Evolutionary conservation across 257 asterid genomes (phyloP).

Genomic region (Pogostemon cablin): DNA sequence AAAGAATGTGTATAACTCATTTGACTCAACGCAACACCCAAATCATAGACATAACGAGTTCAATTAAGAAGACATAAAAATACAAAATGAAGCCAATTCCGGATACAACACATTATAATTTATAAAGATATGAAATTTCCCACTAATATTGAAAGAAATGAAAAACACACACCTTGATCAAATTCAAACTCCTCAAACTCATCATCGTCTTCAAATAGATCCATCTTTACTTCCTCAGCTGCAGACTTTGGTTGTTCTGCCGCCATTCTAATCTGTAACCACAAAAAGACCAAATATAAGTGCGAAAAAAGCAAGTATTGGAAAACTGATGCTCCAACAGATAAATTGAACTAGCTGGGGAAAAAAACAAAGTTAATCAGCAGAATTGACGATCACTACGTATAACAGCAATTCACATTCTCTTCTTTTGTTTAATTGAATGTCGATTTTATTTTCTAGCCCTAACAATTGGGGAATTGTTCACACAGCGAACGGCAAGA

Average conservation of each 20-base stretch:
- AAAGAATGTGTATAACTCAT: background rate
- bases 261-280: conserved; percentile 49
- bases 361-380: too few relatives aligned
- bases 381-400: too few relatives aligned
- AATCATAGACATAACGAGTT: background rate
- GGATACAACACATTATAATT: conserved; percentile 1
- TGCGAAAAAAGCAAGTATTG: too few relatives aligned
- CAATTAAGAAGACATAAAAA: background rate
- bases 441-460: too few relatives aligned
- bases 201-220: conserved; percentile 83
- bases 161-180: conserved; percentile 50
- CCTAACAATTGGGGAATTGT: too few relatives aligned
- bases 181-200: conserved; percentile 84
- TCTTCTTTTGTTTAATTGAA: too few relatives aligned
- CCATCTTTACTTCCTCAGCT: conserved; percentile 65
- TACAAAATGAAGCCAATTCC: background rate
- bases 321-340: too few relatives aligned
- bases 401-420: too few relatives aligned
- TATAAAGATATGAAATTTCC: background rate
- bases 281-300: background rate
- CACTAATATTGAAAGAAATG: background rate
- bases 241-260: conserved; percentile 66
- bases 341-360: too few relatives aligned
- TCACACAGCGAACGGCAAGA: too few relatives aligned
- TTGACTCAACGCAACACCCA: background rate